A percentile compares a stretch with the other conserved stretches of the same genome.
Conservation (phyloP, 148 eudicot genomes). For the Cornus suecica region DNA sequence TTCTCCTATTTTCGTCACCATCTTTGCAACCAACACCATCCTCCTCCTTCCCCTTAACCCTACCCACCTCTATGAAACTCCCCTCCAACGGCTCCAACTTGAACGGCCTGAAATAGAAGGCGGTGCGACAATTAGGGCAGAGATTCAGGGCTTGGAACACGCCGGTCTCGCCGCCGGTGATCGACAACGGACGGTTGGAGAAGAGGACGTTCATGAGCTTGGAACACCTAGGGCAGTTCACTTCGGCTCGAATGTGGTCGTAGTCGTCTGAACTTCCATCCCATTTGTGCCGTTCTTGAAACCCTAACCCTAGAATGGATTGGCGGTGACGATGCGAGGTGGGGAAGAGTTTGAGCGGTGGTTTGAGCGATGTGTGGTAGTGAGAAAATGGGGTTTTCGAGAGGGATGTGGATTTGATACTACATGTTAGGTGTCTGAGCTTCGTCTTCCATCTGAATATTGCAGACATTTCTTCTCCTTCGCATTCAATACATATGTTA, state of each 20-base stretch:
- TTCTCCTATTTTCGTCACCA: slow-evolving; percentile 14
- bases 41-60: slow-evolving; percentile 35
- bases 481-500: not conserved
- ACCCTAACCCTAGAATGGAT: slow-evolving; percentile 26
- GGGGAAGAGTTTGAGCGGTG: not conserved
- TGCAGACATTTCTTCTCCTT: slow-evolving; percentile 4
- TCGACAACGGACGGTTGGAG: slow-evolving; percentile 78
- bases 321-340: not conserved
- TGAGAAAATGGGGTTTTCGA: slow-evolving; percentile 2
- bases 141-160: slow-evolving; percentile 73
- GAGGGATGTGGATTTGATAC: not conserved
- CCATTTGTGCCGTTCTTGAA: slow-evolving; percentile 64
- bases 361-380: not conserved
- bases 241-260: slow-evolving; percentile 69
- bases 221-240: slow-evolving; percentile 76
- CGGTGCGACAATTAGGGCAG: slow-evolving; percentile 67
- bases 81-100: slow-evolving; percentile 78
- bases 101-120: slow-evolving; percentile 71
- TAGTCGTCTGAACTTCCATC: slow-evolving; percentile 60
- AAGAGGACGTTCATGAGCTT: slow-evolving; percentile 67
- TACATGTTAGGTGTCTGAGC: slow-evolving; percentile 6
- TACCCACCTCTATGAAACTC: slow-evolving; percentile 80
- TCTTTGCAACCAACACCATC: slow-evolving; percentile 22
- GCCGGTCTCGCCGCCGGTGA: slow-evolving; percentile 47
- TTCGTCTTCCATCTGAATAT: slow-evolving; percentile 13